phyloP scores from a whole-genome alignment of 176 grass and related monocot genomes.

The Canna indica region DNA sequence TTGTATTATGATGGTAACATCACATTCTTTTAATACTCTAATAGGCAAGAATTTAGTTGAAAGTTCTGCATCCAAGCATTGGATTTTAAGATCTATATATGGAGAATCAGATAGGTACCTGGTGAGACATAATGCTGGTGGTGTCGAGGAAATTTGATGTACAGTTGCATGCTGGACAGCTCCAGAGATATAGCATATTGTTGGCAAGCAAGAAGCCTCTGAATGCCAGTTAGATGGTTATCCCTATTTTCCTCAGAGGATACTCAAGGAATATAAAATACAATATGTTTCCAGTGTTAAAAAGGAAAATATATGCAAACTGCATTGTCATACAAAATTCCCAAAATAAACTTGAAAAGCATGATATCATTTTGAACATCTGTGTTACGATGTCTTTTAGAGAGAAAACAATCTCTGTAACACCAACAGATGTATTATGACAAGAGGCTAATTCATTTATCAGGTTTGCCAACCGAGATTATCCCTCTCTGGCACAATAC shows the following conservation, averaged over 20 bases:
- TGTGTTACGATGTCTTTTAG: no score
- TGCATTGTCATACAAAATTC: neutral
- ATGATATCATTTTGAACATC: neutral
- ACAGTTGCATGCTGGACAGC: conserved; percentile 28
- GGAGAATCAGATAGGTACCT: conserved; percentile 21
- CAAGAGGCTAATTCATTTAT: no score
- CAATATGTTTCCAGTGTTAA: no score
- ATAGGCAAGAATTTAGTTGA: neutral
- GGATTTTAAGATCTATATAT: neutral
- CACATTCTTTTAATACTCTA: neutral
- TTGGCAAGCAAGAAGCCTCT: conserved; percentile 84
- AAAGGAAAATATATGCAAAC: neutral
- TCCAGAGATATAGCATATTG: conserved; percentile 46
- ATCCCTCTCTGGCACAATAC: neutral
- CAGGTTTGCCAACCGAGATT: no score
- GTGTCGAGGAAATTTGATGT: conserved; percentile 30
- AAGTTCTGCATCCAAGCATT: neutral
- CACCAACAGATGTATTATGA: no score
- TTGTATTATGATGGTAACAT: neutral
- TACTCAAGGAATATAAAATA: neutral
- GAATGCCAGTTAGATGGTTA: conserved; percentile 3
- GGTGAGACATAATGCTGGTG: conserved; percentile 59
- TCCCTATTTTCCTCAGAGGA: neutral
- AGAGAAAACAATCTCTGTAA: no score
- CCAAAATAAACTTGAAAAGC: neutral